phyloP scores from a whole-genome alignment of 1,284 basidiomycete species.

The Tremellales sp. region DNA sequence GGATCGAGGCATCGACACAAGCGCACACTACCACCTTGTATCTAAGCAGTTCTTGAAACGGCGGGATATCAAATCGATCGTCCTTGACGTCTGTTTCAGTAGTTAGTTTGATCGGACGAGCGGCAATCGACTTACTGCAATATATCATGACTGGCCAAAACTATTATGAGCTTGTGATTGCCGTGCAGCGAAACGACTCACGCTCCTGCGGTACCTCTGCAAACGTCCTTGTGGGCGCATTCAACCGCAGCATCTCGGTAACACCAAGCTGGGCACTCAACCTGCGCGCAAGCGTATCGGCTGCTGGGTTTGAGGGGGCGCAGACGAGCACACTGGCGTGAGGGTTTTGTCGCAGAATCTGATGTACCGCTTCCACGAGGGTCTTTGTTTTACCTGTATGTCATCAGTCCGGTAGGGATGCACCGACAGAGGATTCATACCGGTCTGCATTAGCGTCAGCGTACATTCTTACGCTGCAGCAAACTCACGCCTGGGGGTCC shows the following conservation, averaged over 20 bases:
- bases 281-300: conserved; percentile 48
- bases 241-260: conserved; percentile 36
- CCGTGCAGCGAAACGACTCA: conserved; percentile 13
- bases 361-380: conserved; percentile 41
- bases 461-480: too few species aligned
- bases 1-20: conserved; percentile 41
- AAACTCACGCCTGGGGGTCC: conserved; percentile 33
- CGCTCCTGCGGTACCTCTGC: conserved; percentile 38
- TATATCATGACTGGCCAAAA: conserved; percentile 17
- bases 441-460: too few species aligned
- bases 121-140: conserved; percentile 6
- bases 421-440: too few species aligned
- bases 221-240: conserved; percentile 44
- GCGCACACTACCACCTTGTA: conserved; percentile 44
- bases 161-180: background rate
- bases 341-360: conserved; percentile 35
- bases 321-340: conserved; percentile 40
- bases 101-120: background rate
- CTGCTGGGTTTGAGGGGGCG: conserved; percentile 46
- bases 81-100: conserved; percentile 14
- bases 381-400: conserved; percentile 48
- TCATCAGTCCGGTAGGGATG: background rate
- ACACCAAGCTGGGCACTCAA: conserved; percentile 23
- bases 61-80: conserved; percentile 31
- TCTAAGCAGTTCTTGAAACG: conserved; percentile 26